A percentile compares a stretch with the other conserved stretches of the same genome.
Evolutionary conservation across 148 eudicot species (phyloP).

Genomic region (Rhododendron ovatum): DNA sequence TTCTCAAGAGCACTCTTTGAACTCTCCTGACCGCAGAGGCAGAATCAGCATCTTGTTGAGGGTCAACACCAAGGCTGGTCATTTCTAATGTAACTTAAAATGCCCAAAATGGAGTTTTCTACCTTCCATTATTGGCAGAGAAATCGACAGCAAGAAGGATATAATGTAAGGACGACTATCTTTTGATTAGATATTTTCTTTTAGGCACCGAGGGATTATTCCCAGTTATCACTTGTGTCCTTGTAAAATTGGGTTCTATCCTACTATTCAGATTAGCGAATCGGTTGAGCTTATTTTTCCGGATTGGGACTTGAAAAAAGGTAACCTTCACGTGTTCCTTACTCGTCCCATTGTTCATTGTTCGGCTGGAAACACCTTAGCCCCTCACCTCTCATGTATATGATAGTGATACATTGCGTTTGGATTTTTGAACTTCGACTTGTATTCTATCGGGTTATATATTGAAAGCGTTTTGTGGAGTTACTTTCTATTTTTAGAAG

Average conservation of each 20-base stretch:
- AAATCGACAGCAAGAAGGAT: neutral
- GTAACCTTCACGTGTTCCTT: neutral
- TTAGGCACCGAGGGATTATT: neutral
- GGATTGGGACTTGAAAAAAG: neutral
- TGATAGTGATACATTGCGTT: neutral
- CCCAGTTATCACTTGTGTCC: neutral
- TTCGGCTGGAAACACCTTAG: neutral
- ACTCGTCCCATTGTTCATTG: neutral
- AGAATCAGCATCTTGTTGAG: neutral
- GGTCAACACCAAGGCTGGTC: neutral
- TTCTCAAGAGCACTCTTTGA: neutral
- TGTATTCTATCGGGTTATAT: neutral
- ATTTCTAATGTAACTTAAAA: neutral
- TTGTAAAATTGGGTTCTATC: neutral
- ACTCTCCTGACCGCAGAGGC: neutral
- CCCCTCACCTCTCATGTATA: neutral
- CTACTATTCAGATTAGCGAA: neutral
- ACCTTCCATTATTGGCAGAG: neutral
- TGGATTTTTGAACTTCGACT: neutral
- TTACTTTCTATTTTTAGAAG: neutral
- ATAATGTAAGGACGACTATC: neutral
- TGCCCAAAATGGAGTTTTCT: neutral
- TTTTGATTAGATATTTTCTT: neutral
- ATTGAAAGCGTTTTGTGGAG: neutral
- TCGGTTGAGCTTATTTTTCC: neutral